These are phyloP conservation scores for Obelidium mucronatum DNA, from an alignment of 192 early-diverging fungal species.

Conservation along the genomic window DNA sequence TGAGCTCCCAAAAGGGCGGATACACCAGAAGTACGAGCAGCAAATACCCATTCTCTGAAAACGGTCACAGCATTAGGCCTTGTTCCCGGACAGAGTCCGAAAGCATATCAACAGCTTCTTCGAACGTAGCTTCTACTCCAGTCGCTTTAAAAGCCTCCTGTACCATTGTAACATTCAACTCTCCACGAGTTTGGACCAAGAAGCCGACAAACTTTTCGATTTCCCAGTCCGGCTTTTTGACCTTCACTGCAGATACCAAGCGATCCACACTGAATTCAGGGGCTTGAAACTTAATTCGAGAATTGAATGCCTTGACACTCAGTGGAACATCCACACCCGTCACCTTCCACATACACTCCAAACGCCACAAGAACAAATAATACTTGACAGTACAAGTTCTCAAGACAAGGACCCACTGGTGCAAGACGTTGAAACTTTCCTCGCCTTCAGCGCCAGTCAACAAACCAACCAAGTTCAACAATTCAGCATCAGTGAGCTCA, in stretches of 20 bases:
- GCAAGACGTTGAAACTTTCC: conserved; percentile 11
- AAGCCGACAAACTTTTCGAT: background rate
- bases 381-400: conserved; percentile 6
- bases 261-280: conserved; percentile 10
- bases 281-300: background rate
- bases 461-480: conserved; percentile 20
- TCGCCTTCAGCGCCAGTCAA: conserved; percentile 25
- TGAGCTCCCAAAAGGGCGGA: conserved; percentile 3
- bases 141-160: conserved; percentile 19
- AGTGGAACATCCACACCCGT: conserved; percentile 2
- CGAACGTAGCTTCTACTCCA: conserved; percentile 20
- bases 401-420: conserved; percentile 16
- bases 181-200: conserved; percentile 15
- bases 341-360: conserved; percentile 22
- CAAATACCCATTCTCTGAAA: conserved; percentile 23
- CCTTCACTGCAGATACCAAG: background rate
- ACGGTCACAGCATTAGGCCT: background rate
- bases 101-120: background rate
- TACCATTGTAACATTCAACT: background rate
- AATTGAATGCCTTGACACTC: conserved; percentile 18
- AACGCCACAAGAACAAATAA: conserved; percentile 6
- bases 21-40: conserved; percentile 6
- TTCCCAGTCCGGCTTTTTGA: conserved; percentile 16
- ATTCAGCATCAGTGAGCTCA: conserved; percentile 27
- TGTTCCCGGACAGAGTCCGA: background rate